These are phyloP conservation scores for Penicillium atrosanguineum DNA, from an alignment of 495 filamentous ascomycete genomes.

Conservation along the genomic window DNA sequence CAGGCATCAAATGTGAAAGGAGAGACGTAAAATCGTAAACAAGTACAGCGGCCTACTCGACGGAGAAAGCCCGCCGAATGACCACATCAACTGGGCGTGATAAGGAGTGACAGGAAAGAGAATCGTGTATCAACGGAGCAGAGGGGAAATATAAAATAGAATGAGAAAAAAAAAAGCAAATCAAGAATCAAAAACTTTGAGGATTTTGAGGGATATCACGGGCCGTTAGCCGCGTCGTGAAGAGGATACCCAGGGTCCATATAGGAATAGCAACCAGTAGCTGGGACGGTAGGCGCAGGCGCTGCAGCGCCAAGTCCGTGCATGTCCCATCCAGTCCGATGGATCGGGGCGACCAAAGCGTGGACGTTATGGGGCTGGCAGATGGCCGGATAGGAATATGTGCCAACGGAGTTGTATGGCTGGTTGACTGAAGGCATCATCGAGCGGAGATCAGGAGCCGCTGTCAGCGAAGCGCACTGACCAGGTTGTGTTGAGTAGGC, in stretches of 20 bases:
- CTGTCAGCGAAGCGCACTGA: constrained; percentile 20
- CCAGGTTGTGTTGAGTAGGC: constrained; percentile 30
- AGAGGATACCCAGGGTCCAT: constrained; percentile 39
- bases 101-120: constrained; percentile 42
- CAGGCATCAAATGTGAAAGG: constrained; percentile 39
- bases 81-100: constrained; percentile 30
- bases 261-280: constrained; percentile 32
- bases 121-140: constrained; percentile 31
- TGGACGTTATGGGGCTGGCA: constrained; percentile 34
- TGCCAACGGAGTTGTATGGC: constrained; percentile 30
- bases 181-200: constrained; percentile 15
- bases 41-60: constrained; percentile 17
- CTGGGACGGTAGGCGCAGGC: constrained; percentile 19
- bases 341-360: constrained; percentile 22
- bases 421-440: constrained; percentile 32
- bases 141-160: constrained; percentile 30
- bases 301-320: constrained; percentile 23
- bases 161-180: constrained; percentile 13
- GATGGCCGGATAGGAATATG: constrained; percentile 36
- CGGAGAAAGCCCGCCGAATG: background rate
- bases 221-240: constrained; percentile 22
- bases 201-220: constrained; percentile 11
- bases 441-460: constrained; percentile 30
- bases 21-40: constrained; percentile 43
- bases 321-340: constrained; percentile 35